Evolutionary conservation across 192 early-diverging fungal species (phyloP).

Genomic region (Backusella psychrophila): DNA sequence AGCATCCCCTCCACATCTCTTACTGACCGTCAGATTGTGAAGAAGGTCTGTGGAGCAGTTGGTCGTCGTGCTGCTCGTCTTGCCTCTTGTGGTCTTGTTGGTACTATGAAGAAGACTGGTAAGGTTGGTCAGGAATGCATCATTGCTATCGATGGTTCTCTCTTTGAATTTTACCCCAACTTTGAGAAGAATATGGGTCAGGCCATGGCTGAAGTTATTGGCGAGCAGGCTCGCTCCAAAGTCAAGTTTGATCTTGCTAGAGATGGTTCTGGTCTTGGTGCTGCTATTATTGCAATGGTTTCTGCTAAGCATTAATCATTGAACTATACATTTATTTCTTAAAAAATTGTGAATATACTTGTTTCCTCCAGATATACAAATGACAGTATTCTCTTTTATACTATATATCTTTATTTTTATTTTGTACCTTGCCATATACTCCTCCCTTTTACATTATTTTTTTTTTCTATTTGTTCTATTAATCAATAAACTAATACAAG

Average conservation of each 20-base stretch:
- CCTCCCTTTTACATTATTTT: background rate
- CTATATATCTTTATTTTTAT: background rate
- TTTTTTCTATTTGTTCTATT: background rate
- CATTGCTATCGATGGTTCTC: constrained; percentile 63
- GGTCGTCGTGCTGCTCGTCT: constrained; percentile 85
- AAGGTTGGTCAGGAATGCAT: constrained; percentile 1
- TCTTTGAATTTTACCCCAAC: constrained; percentile 77
- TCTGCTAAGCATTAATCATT: constrained; percentile 12
- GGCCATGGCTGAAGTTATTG: constrained; percentile 74
- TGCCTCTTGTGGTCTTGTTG: constrained; percentile 64
- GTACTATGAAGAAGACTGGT: constrained; percentile 63
- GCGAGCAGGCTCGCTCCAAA: constrained; percentile 55
- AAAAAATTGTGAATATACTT: background rate
- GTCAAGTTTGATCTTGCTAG: constrained; percentile 68
- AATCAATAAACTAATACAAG: background rate
- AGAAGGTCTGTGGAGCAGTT: constrained; percentile 73
- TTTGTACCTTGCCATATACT: background rate
- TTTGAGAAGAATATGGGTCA: constrained; percentile 75
- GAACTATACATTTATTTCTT: background rate
- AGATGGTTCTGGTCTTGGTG: constrained; percentile 86
- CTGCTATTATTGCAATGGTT: constrained; percentile 47
- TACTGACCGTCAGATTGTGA: constrained; percentile 77
- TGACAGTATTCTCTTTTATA: background rate
- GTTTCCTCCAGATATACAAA: background rate
- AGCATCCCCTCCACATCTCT: constrained; percentile 63